phyloP scores from a whole-genome alignment of 441 rosid genomes.

The Gossypium lobatum region DNA sequence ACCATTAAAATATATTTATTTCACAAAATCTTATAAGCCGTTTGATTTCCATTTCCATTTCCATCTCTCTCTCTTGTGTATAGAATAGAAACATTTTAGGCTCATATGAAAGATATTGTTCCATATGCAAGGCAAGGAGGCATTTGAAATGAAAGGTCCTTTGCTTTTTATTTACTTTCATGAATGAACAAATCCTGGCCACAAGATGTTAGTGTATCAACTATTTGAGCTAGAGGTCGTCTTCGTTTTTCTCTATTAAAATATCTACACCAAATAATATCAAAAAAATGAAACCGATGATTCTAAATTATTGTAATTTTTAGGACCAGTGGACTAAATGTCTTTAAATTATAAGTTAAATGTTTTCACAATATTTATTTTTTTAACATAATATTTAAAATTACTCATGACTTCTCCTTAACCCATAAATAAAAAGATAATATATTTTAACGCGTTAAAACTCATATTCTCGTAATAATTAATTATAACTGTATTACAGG shows the following conservation, averaged over 20 bases:
- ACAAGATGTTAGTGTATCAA: background rate
- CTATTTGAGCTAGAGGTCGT: background rate
- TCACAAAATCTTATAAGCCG: too few species aligned
- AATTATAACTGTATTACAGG: too few species aligned
- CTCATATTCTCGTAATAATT: too few species aligned
- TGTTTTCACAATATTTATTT: background rate
- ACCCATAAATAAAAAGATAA: too few species aligned
- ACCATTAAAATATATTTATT: too few species aligned
- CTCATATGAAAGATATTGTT: too few species aligned
- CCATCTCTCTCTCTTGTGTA: too few species aligned
- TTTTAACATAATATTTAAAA: background rate
- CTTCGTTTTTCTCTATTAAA: background rate
- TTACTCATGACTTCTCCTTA: rapidly evolving
- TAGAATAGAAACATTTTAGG: too few species aligned
- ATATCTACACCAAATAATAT: background rate
- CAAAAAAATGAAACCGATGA: background rate
- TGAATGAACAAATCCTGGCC: background rate
- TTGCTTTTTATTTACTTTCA: background rate
- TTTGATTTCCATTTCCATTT: too few species aligned
- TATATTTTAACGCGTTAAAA: rapidly evolving
- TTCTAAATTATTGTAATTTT: background rate
- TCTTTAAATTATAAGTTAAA: too few species aligned
- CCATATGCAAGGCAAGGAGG: too few species aligned
- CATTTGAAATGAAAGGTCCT: background rate
- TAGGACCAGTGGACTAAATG: too few species aligned